phyloP scores from a whole-genome alignment of 2,329 filamentous ascomycete species.

The Gaeumannomyces tritici region DNA sequence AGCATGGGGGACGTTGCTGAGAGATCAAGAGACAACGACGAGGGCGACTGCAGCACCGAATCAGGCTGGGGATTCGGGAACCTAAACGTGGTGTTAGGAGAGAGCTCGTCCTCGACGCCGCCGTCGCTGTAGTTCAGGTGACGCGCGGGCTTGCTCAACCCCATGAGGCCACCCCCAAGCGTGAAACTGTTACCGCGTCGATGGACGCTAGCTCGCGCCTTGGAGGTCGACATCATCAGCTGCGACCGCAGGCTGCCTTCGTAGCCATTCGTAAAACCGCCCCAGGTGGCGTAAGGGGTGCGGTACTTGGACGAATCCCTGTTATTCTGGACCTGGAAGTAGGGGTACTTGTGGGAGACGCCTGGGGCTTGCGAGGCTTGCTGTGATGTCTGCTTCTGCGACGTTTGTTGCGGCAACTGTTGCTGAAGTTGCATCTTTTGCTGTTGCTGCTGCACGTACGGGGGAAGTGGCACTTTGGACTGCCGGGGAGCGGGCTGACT shows the following conservation, averaged over 20 bases:
- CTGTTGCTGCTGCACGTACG: constrained; percentile 5
- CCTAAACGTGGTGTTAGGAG: constrained; percentile 10
- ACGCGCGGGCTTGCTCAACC: constrained; percentile 12
- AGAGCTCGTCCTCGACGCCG: constrained; percentile 5
- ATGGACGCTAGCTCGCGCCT: constrained; percentile 6
- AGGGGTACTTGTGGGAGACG: constrained; percentile 39
- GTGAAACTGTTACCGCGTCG: constrained; percentile 12
- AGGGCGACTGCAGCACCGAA: constrained; percentile 9
- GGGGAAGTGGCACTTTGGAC: constrained; percentile 2
- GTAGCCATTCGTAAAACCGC: constrained; percentile 53
- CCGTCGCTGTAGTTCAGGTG: constrained; percentile 14
- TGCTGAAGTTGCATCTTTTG: constrained; percentile 2
- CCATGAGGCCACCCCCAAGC: constrained; percentile 11
- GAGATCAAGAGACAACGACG: constrained; percentile 12
- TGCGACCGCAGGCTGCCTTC: constrained; percentile 37
- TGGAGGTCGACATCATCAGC: constrained; percentile 6
- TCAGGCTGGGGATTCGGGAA: constrained; percentile 7
- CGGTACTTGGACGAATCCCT: constrained; percentile 47
- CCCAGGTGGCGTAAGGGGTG: constrained; percentile 47
- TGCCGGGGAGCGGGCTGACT: not conserved
- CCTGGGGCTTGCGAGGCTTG: constrained; percentile 4
- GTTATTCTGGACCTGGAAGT: constrained; percentile 52
- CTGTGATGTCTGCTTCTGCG: not conserved
- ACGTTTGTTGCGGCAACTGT: not conserved
- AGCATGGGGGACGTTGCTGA: constrained; percentile 11